Evolutionary conservation across 495 filamentous ascomycete species (phyloP), one percentile per base, ranked within the genome.

Genomic region (Penicillium canariense): DNA sequence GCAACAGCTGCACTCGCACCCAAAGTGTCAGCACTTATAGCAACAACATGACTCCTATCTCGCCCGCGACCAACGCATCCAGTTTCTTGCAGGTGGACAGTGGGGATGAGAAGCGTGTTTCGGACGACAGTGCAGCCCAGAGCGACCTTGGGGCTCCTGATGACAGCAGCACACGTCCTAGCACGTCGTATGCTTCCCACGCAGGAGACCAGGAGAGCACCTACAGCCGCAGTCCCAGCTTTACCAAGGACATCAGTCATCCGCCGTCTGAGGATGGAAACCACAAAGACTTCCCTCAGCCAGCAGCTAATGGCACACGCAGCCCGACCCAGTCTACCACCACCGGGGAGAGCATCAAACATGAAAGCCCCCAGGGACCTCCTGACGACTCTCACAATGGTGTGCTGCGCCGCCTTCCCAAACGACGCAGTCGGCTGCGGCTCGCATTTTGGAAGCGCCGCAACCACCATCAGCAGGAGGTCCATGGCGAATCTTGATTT

Each of bases 21-120:
- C 75, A 77, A 26, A 76, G 73, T 48, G 54, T 69, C 53, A 69
- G 72, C 55, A 71, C 71, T 2, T 71, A 73, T 53, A 73, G 74
- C 55, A 78, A 76, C 53, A 72, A 65, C 36, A 74, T 71, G 71
- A 71, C 72, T 3, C 68, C 70, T 11, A 74, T 72, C 5, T 80
- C 79, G 14, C 78, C 78, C 3, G 71, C 71, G 8, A 81, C 78
- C 17, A 78, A 81, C 51, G 79, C 77, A 12, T 78, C 79, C 5
- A 81, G 79, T 57, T 71, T 79, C 40, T 61, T 81, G 23, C 74
- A 73, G 11, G 69, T 73, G 27, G 75, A 81, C 47, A 79, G 76
- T 36, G 68, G 74, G 12, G 77, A 79, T 22, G 76, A 80, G 40
- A 69, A 75, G 48, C 68, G 64, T 2, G 43, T 62, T 18, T 52